Evolutionary conservation across 176 grass and related monocot genomes (phyloP).

Genomic region (Avena eriantha): DNA sequence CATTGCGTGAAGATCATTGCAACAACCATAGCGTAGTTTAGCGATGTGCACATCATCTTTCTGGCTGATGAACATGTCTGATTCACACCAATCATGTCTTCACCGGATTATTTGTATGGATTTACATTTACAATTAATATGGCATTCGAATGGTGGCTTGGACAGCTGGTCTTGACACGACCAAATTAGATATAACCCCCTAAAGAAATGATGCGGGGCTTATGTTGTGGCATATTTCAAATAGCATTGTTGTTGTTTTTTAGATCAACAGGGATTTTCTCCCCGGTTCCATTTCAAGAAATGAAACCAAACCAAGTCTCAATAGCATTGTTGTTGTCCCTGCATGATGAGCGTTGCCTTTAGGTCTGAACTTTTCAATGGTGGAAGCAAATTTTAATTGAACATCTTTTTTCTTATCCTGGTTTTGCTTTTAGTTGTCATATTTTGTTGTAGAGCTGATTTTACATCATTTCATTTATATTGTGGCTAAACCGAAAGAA

Average conservation of each 20-base stretch:
- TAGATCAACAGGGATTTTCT: too few species aligned
- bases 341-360: background rate
- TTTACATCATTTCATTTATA: background rate
- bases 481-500: background rate
- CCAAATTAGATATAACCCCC: background rate
- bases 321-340: background rate
- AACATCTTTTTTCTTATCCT: background rate
- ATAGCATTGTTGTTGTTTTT: too few species aligned
- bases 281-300: too few species aligned
- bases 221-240: slow-evolving; percentile 26
- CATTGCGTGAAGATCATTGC: background rate
- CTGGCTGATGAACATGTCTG: background rate
- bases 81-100: background rate
- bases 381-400: background rate
- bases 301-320: too few species aligned
- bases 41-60: background rate
- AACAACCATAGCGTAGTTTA: background rate
- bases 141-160: background rate
- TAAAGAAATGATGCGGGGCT: background rate
- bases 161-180: background rate
- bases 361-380: background rate
- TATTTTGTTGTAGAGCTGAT: background rate
- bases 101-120: too few species aligned
- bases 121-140: background rate
- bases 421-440: background rate